Base-by-base conservation (phyloP, 805 yeast genomes). In the Saccharomycopsis sp. region DNA sequence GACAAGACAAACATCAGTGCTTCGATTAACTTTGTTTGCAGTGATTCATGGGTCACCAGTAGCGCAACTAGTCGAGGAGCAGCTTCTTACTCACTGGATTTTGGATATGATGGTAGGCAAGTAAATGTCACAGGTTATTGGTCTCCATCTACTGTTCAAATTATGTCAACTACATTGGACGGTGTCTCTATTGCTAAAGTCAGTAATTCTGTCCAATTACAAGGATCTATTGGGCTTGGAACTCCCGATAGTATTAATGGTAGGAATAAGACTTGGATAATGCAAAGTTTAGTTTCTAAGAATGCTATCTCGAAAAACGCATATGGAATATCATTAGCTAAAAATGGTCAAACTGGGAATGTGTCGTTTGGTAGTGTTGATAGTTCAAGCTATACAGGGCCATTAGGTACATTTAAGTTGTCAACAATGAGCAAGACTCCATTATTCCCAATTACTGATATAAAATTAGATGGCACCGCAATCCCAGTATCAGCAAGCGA, bases 21-120 rank as follows among this genome's bases (percentile, higher is more conserved):
- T 8, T 17, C 35, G 13, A 21, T 41, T 27, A 34, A 41, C 16
- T 41, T 35, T 28, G 23, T n/a, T 19, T 17, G 19, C 8, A 17
- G 40, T 9, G 35, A 41, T 37, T 5, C 35, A 14, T 41, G 45
- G 45, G 26, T 41, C 23, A 35, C 23, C 21, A 23, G 35, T 4
- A 41, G 19, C 17, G 35, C 19, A 8, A 26, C 11, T 26, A 9
- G 20, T 14, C 35, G 35, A 7, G 17, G 17, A 17, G 14, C 35
- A 7, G 17, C 8, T 9, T 8, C 35, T 8, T 31, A 14, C 35
- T 6, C 35, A 7, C 35, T 14, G 19, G 5, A 17, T 20, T 31
- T 14, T 20, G 17, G 11, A 17, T 31, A 14, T 9, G 20, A 31
- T 7, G 17, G 17, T 20, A 14, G 17, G 11, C 9, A 9, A 20